A percentile compares a stretch with the other conserved stretches of the same genome.
Evolutionary conservation across 2,329 filamentous ascomycete genomes (phyloP).

Genomic region (Colletotrichum sp.): DNA sequence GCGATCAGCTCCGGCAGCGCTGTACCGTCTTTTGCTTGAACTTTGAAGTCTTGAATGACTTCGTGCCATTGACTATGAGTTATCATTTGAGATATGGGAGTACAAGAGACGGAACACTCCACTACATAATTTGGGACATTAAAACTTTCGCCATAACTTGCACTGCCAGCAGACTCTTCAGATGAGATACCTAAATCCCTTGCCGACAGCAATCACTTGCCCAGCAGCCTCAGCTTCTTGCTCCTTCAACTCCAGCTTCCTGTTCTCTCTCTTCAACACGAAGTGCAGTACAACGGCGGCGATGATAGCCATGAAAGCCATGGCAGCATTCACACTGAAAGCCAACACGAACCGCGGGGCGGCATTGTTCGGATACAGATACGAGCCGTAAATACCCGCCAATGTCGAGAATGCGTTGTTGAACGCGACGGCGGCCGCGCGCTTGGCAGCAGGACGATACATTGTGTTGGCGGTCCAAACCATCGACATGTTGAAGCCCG

Average conservation of each 20-base stretch:
- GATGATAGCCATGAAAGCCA: constrained; percentile 26
- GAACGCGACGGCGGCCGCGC: constrained; percentile 24
- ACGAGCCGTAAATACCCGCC: constrained; percentile 28
- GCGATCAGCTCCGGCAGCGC: neutral
- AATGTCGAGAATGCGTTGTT: constrained; percentile 27
- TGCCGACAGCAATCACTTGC: neutral
- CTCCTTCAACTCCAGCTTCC: constrained; percentile 22
- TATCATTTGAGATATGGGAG: neutral
- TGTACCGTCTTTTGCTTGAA: neutral
- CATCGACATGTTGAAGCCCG: constrained; percentile 28
- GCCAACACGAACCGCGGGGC: constrained; percentile 27
- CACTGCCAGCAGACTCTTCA: neutral
- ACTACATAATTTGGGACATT: too few species aligned
- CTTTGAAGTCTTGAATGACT: neutral
- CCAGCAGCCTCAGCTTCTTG: constrained; percentile 19
- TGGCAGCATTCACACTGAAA: constrained; percentile 28
- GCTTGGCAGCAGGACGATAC: constrained; percentile 24
- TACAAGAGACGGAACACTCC: too few species aligned
- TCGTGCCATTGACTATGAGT: rapidly evolving
- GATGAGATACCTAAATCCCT: constrained; percentile 22
- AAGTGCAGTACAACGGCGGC: constrained; percentile 24
- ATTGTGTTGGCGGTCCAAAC: constrained; percentile 28
- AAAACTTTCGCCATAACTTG: rapidly evolving
- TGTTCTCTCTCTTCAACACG: constrained; percentile 25
- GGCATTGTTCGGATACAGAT: constrained; percentile 27